Conservation (phyloP, 208 protist genomes). For the Leishmania arabica region DNA sequence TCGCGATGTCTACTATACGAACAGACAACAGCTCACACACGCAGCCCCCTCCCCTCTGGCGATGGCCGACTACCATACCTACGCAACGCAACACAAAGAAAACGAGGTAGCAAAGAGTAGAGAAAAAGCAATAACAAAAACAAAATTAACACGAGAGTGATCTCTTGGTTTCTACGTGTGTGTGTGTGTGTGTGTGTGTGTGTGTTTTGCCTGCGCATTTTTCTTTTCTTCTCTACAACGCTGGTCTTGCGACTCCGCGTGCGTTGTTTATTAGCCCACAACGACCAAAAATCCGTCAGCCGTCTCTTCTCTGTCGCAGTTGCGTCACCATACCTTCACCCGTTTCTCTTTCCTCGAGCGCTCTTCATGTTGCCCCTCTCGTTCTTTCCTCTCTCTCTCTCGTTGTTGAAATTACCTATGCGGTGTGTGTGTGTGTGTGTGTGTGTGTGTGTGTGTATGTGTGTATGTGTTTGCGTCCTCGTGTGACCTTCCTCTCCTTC, state of each 20-base stretch:
- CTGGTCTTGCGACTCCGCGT: not conserved
- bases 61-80: not conserved
- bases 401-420: not conserved
- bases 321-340: not conserved
- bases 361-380: not conserved
- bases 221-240: not conserved
- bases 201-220: not conserved
- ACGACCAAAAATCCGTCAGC: not conserved
- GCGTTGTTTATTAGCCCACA: not conserved
- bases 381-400: not conserved
- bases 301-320: not conserved
- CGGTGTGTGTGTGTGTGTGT: not conserved
- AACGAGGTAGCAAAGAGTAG: not conserved
- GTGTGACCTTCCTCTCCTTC: not conserved
- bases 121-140: not conserved
- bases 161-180: not conserved
- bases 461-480: not conserved
- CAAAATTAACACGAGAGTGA: not conserved
- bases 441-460: not conserved
- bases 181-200: not conserved
- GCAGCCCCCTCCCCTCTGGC: not conserved
- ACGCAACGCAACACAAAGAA: not conserved
- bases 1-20: conserved; percentile 10
- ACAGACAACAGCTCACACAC: not conserved
- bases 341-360: not conserved